phyloP scores from a whole-genome alignment of 129 eudicot genomes.

The Chrysanthemum seticuspe region DNA sequence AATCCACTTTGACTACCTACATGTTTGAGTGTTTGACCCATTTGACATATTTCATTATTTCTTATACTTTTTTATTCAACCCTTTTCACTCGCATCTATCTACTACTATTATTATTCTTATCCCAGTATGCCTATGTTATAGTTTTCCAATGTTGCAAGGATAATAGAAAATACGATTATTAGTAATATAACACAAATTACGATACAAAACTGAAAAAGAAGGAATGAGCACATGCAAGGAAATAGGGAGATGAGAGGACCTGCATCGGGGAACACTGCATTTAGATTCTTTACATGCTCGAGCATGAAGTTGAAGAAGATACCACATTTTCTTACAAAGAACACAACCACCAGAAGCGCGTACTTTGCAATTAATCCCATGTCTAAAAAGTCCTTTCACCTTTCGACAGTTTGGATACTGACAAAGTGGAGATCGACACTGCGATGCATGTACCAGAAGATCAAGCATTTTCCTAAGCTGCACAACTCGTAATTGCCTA shows the following conservation, averaged over 20 bases:
- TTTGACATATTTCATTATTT: neutral
- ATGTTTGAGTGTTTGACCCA: too few relatives aligned
- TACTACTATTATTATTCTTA: neutral
- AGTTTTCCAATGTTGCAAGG: neutral
- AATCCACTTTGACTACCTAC: too few relatives aligned
- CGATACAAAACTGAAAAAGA: neutral
- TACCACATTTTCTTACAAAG: slow-evolving; percentile 93
- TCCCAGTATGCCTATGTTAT: neutral
- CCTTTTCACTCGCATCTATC: neutral
- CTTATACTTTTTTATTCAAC: neutral
- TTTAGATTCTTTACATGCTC: slow-evolving; percentile 83
- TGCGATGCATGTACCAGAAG: slow-evolving; percentile 94
- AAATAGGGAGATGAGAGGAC: slow-evolving; percentile 27
- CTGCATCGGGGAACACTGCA: slow-evolving; percentile 94
- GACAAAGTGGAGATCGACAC: slow-evolving; percentile 79
- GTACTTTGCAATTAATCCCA: slow-evolving; percentile 68
- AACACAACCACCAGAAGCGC: slow-evolving; percentile 84
- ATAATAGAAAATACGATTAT: neutral
- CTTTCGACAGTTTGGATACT: slow-evolving; percentile 82
- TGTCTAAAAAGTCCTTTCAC: slow-evolving; percentile 96
- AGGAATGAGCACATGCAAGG: too few relatives aligned
- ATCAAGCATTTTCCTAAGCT: slow-evolving; percentile 95
- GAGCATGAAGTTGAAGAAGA: slow-evolving; percentile 93
- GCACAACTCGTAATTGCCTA: slow-evolving; percentile 66
- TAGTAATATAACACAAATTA: neutral